Percentiles rank a stretch among this genome's conserved stretches.
phyloP scores from a whole-genome alignment of 2,329 filamentous ascomycete genomes.

The Capronia epimyces region DNA sequence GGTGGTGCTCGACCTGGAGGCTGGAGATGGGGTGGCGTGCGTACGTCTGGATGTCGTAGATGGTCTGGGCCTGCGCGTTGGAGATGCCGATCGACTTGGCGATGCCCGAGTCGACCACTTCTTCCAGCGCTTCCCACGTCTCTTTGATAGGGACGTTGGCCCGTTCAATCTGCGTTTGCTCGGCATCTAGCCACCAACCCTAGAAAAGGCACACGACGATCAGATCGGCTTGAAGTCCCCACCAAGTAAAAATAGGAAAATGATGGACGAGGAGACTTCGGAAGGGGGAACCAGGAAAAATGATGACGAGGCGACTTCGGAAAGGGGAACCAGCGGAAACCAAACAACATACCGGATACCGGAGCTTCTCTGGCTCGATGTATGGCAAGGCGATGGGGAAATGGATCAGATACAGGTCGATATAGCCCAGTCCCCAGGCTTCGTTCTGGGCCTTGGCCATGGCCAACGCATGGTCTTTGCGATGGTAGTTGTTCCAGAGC shows the following conservation, averaged over 20 bases:
- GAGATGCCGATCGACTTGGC: slow-evolving; percentile 70
- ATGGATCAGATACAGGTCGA: slow-evolving; percentile 84
- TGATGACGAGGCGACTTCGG: no score
- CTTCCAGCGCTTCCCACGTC: slow-evolving; percentile 78
- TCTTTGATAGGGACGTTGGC: slow-evolving; percentile 69
- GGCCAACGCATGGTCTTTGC: slow-evolving; percentile 67
- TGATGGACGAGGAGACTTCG: no score
- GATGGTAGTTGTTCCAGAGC: slow-evolving; percentile 90
- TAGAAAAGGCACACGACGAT: neutral
- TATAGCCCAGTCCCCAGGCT: slow-evolving; percentile 82
- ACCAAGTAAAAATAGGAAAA: no score
- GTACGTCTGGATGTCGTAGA: slow-evolving; percentile 76
- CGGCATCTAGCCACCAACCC: slow-evolving; percentile 64
- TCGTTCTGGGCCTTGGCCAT: slow-evolving; percentile 71
- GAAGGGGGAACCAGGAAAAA: no score
- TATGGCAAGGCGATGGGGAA: slow-evolving; percentile 84
- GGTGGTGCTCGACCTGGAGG: slow-evolving; percentile 86
- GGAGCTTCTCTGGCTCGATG: slow-evolving; percentile 70
- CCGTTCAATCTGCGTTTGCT: slow-evolving; percentile 54
- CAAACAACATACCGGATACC: slow-evolving; percentile 53
- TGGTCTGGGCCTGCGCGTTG: slow-evolving; percentile 73
- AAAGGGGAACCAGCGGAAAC: no score
- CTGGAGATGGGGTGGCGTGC: slow-evolving; percentile 68
- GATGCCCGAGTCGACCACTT: slow-evolving; percentile 62
- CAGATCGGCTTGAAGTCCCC: no score